Base-by-base conservation (phyloP, 805 yeast genomes). In the Candida golubevii region DNA sequence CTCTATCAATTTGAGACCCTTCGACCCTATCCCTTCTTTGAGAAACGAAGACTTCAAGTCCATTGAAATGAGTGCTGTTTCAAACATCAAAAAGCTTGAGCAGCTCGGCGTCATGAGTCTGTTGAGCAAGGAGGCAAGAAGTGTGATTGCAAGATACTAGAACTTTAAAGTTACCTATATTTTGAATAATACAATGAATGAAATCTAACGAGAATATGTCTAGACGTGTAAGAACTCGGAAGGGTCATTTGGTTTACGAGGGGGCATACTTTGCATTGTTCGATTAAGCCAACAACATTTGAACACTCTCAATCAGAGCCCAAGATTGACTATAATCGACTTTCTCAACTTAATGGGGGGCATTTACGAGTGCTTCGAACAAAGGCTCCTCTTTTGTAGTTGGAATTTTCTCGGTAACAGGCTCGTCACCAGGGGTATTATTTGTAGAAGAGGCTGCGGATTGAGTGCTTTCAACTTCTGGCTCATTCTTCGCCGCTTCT, bases 11-110 rank as follows among this genome's bases (percentile, higher is more conserved):
- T 65, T 65, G 12, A 79, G 74, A 50, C 74, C 83, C 4, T 72
- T 78, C 51, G 97, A 93, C 64, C 96, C 97, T 1, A 60, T 80
- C 28, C 76, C 80, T 1, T 69, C 71, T 23, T 64, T 88, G 10
- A 60, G 57, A 42, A 68, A 66, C 48, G 61, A 65, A 33, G 71
- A 69, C 39, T 53, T 51, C 33, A 55, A 49, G 14, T 47, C 61
- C 7, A 66, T 70, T 33, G 63, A 60, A 44, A 38, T 46, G 15
- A 56, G 59, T 5, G 64, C 65, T 4, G 39, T 61, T 6, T 35
- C 56, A 2, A 62, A 58, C 43, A 50, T 70, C 36, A 61, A 58
- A 33, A 55, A 53, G 42, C 58, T 69, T n/a, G 60, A 57, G 27
- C 38, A 44, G 5, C 43, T 48, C n/a, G 58, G 56, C 6, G 55